A percentile compares a stretch with the other conserved stretches of the same genome.
phyloP scores from a whole-genome alignment of 2,329 filamentous ascomycete genomes.

The Stachybotrys echinatus region DNA sequence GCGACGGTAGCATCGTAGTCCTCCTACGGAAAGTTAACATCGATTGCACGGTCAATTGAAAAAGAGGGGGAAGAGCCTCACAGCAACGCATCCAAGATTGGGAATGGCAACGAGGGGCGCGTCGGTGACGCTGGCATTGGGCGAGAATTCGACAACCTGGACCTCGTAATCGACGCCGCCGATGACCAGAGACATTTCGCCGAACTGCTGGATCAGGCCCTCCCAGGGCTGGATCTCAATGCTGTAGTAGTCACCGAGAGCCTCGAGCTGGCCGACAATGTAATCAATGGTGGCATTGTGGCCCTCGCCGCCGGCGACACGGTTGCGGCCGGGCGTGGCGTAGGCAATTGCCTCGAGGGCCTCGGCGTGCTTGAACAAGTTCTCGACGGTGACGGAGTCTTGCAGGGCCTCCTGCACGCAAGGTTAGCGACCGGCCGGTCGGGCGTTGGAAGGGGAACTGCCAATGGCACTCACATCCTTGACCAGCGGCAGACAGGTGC shows the following conservation, averaged over 20 bases:
- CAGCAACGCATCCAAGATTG: slow-evolving; percentile 42
- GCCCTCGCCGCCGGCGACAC: slow-evolving; percentile 25
- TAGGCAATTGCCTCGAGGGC: slow-evolving; percentile 23
- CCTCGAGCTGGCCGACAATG: slow-evolving; percentile 25
- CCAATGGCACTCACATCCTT: neutral
- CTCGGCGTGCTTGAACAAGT: slow-evolving; percentile 21
- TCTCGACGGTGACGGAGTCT: slow-evolving; percentile 16
- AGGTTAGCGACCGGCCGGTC: neutral
- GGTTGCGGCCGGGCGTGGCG: slow-evolving; percentile 19
- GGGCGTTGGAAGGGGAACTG: neutral
- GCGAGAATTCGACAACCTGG: slow-evolving; percentile 25
- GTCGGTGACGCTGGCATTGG: slow-evolving; percentile 27
- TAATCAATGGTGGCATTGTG: slow-evolving; percentile 27
- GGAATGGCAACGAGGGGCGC: slow-evolving; percentile 36
- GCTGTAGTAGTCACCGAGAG: slow-evolving; percentile 24
- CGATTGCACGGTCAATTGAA: neutral
- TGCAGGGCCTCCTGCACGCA: slow-evolving; percentile 15
- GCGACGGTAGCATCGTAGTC: slow-evolving; percentile 43
- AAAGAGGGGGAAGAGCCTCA: neutral
- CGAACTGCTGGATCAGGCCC: slow-evolving; percentile 16
- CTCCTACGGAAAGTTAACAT: slow-evolving; percentile 5
- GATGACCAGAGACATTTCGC: slow-evolving; percentile 11
- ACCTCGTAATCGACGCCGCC: slow-evolving; percentile 14
- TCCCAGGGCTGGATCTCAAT: slow-evolving; percentile 22
- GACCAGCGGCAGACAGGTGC: neutral